Conservation (phyloP, 768 basidiomycete genomes). For the Tephrocybe sp. region DNA sequence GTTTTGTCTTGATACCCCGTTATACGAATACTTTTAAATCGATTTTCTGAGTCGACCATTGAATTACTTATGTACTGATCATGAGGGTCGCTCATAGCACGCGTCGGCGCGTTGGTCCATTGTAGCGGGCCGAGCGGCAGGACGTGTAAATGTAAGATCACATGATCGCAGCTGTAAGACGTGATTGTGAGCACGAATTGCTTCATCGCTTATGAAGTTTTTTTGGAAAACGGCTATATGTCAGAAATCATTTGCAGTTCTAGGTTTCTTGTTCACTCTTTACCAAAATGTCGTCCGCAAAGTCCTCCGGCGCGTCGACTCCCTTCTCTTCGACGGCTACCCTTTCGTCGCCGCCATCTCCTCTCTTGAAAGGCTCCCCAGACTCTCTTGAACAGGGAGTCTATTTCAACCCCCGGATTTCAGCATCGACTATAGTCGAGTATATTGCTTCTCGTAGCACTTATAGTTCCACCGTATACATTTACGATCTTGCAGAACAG, state of each 20-base stretch:
- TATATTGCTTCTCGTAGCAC: conserved; percentile 55
- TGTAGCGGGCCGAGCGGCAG: neutral
- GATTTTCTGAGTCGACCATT: too few relatives aligned
- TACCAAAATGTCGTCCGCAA: conserved; percentile 14
- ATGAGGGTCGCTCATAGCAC: too few relatives aligned
- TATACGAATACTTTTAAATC: neutral
- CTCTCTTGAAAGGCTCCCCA: conserved; percentile 22
- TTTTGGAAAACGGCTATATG: conserved; percentile 16
- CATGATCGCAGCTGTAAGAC: conserved; percentile 28
- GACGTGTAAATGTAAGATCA: conserved; percentile 4
- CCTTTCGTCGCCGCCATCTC: conserved; percentile 36
- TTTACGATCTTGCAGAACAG: conserved; percentile 83
- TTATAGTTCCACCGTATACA: conserved; percentile 65
- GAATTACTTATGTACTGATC: too few relatives aligned
- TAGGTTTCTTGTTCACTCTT: neutral
- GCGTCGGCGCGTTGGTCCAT: too few relatives aligned
- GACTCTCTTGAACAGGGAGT: conserved; percentile 25
- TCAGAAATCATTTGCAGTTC: neutral
- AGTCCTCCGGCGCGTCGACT: conserved; percentile 34
- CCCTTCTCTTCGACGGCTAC: conserved; percentile 38
- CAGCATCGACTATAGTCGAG: conserved; percentile 68
- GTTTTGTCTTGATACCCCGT: neutral
- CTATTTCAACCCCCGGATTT: conserved; percentile 40
- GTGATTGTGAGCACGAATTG: conserved; percentile 43
- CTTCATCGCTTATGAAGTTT: conserved; percentile 22